Evolutionary conservation across 208 protist genomes (phyloP).

Genomic region (Trypanosoma grayi): DNA sequence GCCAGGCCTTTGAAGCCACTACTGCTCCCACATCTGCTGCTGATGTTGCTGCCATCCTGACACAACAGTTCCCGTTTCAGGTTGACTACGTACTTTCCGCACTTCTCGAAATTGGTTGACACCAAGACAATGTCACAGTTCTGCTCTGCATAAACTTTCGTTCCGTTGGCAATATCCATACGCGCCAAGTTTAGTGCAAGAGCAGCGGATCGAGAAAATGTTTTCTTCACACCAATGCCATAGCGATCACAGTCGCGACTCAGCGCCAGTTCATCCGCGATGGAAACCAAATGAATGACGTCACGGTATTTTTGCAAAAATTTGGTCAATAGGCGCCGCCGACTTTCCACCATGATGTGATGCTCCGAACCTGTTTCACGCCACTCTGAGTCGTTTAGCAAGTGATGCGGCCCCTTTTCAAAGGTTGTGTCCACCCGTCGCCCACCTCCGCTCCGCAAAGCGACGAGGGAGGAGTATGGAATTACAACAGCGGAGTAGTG

Average conservation of each 20-base stretch:
- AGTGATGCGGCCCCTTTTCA: slow-evolving; percentile 31
- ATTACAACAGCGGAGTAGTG: slow-evolving; percentile 82
- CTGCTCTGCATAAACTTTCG: slow-evolving; percentile 31
- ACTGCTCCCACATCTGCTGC: too few species aligned
- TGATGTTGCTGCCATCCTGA: neutral
- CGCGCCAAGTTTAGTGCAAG: slow-evolving; percentile 71
- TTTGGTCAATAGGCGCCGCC: slow-evolving; percentile 36
- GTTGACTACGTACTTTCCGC: slow-evolving; percentile 65
- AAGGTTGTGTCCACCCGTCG: slow-evolving; percentile 38
- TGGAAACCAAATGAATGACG: slow-evolving; percentile 73
- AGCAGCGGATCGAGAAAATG: slow-evolving; percentile 50
- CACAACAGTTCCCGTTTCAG: slow-evolving; percentile 35
- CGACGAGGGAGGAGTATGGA: slow-evolving; percentile 60
- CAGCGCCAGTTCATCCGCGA: slow-evolving; percentile 71
- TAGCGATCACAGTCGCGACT: slow-evolving; percentile 73
- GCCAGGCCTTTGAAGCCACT: slow-evolving; percentile 22
- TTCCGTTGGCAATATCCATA: slow-evolving; percentile 19
- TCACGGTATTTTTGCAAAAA: slow-evolving; percentile 66
- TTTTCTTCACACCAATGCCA: slow-evolving; percentile 56
- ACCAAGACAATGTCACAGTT: slow-evolving; percentile 38
- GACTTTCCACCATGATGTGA: slow-evolving; percentile 43
- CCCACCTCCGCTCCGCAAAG: slow-evolving; percentile 50
- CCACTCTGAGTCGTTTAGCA: slow-evolving; percentile 39
- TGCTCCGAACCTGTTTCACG: slow-evolving; percentile 38
- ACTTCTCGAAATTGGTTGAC: slow-evolving; percentile 48